These are phyloP conservation scores for Candida caryicola DNA, from an alignment of 805 yeast genomes.

Conservation along the genomic window DNA sequence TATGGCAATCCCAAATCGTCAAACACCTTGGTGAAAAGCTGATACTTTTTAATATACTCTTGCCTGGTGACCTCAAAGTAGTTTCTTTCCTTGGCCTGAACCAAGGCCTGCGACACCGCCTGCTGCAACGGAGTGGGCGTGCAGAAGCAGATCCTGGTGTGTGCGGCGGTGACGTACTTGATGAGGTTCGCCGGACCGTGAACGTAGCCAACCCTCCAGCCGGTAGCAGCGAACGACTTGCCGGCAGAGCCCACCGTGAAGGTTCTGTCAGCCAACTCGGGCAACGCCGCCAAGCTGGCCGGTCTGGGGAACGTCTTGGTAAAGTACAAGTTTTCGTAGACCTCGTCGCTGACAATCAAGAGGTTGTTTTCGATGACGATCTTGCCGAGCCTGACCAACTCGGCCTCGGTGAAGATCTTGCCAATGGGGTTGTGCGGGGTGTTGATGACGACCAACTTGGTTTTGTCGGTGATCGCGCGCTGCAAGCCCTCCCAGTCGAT, in stretches of 20 bases:
- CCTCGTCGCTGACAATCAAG: conserved; percentile 87
- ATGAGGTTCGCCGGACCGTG: conserved; percentile 82
- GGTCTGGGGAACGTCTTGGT: conserved; percentile 70
- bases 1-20: conserved; percentile 88
- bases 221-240: conserved; percentile 97
- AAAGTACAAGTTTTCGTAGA: conserved; percentile 86
- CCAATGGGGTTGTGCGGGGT: conserved; percentile 98
- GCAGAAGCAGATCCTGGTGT: conserved; percentile 90
- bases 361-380: conserved; percentile 84
- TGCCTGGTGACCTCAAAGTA: conserved; percentile 72
- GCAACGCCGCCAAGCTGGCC: conserved; percentile 62
- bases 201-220: conserved; percentile 98
- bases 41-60: conserved; percentile 68
- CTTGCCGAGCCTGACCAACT: conserved; percentile 71
- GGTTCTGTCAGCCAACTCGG: conserved; percentile 76
- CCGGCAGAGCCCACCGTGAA: conserved; percentile 97
- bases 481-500: conserved; percentile 78
- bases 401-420: conserved; percentile 76
- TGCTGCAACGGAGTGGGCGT: conserved; percentile 91
- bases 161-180: conserved; percentile 81
- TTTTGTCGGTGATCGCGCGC: conserved; percentile 64
- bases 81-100: conserved; percentile 53
- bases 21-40: conserved; percentile 70
- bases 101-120: conserved; percentile 79
- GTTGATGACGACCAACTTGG: conserved; percentile 84